Percentiles rank a stretch among this genome's conserved stretches.
Conservation (phyloP, 2,329 filamentous ascomycete genomes). For the Aschersonia sp. region DNA sequence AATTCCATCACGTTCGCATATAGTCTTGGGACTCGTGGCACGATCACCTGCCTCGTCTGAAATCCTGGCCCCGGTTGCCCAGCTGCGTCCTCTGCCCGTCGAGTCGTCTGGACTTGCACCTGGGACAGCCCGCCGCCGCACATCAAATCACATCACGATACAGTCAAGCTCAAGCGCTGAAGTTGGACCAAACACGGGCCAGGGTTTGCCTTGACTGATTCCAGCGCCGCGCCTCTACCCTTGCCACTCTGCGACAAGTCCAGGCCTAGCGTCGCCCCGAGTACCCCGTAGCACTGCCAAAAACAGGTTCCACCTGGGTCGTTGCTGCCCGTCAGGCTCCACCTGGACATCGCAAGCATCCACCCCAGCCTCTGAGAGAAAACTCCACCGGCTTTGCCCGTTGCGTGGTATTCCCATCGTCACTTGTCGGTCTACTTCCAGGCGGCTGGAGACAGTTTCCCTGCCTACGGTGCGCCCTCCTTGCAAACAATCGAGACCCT, state of each 20-base stretch:
- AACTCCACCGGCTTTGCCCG: slow-evolving; percentile 1
- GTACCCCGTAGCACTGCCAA: slow-evolving; percentile 3
- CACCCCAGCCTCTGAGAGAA: slow-evolving; percentile 5
- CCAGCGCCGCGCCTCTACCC: slow-evolving; percentile 1
- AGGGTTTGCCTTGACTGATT: slow-evolving; percentile 1
- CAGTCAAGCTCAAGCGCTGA: background rate
- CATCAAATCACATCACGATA: background rate
- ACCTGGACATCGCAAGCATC: slow-evolving; percentile 3
- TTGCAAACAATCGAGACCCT: background rate
- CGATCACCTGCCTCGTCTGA: background rate
- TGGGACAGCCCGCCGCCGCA: background rate
- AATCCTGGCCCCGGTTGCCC: background rate
- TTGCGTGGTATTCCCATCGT: slow-evolving; percentile 1
- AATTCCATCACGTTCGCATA: background rate
- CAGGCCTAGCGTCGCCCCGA: slow-evolving; percentile 2
- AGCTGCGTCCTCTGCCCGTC: background rate
- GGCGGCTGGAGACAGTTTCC: background rate
- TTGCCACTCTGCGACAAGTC: slow-evolving; percentile 5
- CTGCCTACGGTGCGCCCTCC: background rate
- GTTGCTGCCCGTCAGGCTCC: slow-evolving; percentile 4
- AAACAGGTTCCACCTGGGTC: slow-evolving; percentile 1
- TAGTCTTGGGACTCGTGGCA: background rate
- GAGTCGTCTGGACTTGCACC: background rate
- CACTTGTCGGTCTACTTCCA: background rate
- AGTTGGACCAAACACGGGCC: background rate